Base-by-base conservation (phyloP, 2,329 filamentous ascomycete species). In the Cadophora gregata region DNA sequence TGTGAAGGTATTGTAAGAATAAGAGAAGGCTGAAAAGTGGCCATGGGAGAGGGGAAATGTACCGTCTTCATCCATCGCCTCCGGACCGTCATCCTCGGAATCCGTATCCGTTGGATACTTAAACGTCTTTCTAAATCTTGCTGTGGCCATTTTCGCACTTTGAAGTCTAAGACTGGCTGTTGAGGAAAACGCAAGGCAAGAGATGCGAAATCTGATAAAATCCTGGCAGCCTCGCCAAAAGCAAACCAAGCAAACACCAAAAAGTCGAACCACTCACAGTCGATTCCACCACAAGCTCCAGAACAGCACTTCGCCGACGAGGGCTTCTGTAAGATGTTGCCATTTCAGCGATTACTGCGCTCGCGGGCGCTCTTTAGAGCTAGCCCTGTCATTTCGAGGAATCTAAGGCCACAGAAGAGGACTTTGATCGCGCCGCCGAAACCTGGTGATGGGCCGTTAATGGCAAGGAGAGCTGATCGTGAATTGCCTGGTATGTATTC, bases 1-100 rank as follows among this genome's bases (percentile, higher is more conserved):
- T 47, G 42, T 42, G 42, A 47, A 6, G 42, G 42, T 33, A 59
- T 53, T n/a, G 61, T 16, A 19, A 29, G 29, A 21, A 25, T 55
- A 56, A 53, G 36, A 33, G 58, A 59, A 64, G 55, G 62, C 62
- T 64, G 62, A 50, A 33, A 21, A 19, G 10, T 14, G 31, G 63
- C 50, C 33, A 31, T 36, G 19, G 48, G 47, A 19, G 42, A 53
- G 3, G 42, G 25, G 19, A 38, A 33, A 38, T 38, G 62, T 77
- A 90, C 90, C 90, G 84, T 94, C 85, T 79, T 94, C 91, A 77
- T 96, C 93, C 67, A 96, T 82, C 64, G 88, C 86, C 71, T 88
- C 85, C 14, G 86, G 84, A 33, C 83, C 78, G 27, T 78, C 79
- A 76, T 85, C 82, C 42, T 85, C 82, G 53, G 81, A 80, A 69